phyloP scores from a whole-genome alignment of 2,329 filamentous ascomycete genomes.

The Pseudogymnoascus sp. region DNA sequence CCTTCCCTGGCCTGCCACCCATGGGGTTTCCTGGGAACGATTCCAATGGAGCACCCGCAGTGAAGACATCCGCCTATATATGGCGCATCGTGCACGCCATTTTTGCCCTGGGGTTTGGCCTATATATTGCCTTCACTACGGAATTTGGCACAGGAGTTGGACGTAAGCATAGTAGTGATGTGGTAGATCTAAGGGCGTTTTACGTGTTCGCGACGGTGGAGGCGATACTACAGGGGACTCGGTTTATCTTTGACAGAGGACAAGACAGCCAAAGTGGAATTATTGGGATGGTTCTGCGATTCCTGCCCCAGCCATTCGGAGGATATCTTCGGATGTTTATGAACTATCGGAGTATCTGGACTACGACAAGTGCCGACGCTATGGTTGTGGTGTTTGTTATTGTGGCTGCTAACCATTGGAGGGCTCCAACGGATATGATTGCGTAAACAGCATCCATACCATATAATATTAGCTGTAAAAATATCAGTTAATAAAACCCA shows the following conservation, averaged over 20 bases:
- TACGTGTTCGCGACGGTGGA: constrained; percentile 75
- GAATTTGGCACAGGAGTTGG: constrained; percentile 60
- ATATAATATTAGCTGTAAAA: neutral
- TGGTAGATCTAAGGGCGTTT: constrained; percentile 36
- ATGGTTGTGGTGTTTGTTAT: constrained; percentile 70
- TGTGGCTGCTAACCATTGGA: constrained; percentile 25
- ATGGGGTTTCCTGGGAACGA: constrained; percentile 27
- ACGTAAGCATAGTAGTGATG: constrained; percentile 35
- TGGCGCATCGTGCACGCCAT: constrained; percentile 70
- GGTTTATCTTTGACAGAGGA: constrained; percentile 61
- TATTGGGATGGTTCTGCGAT: constrained; percentile 52
- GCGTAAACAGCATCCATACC: constrained; percentile 13
- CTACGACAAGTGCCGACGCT: constrained; percentile 64
- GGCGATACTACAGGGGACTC: constrained; percentile 59
- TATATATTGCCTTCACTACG: constrained; percentile 61
- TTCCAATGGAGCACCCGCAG: constrained; percentile 21
- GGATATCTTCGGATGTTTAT: constrained; percentile 53
- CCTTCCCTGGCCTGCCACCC: constrained; percentile 34
- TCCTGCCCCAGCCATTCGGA: constrained; percentile 57
- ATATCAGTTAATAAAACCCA: neutral
- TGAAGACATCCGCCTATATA: constrained; percentile 40
- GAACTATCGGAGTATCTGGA: constrained; percentile 63
- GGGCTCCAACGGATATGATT: constrained; percentile 24
- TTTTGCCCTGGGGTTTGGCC: constrained; percentile 59
- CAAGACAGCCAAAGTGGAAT: constrained; percentile 50